Conservation (phyloP, 306 rosid species). For the Cucumis hystrix region DNA sequence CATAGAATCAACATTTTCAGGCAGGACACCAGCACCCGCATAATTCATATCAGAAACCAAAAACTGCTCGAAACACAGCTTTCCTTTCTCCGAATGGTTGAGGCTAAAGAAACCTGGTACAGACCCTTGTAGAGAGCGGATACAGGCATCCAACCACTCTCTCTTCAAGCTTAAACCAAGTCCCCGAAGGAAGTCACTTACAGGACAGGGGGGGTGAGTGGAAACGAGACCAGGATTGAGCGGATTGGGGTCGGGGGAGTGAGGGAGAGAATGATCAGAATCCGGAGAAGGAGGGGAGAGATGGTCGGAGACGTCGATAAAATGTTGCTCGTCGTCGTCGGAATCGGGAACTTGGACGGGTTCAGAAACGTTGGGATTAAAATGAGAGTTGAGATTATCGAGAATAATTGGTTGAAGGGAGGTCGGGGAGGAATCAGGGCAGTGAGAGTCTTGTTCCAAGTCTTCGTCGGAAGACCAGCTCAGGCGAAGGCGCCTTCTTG, state of each 20-base stretch:
- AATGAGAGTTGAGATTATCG: slow-evolving; percentile 10
- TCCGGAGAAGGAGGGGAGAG: slow-evolving; percentile 25
- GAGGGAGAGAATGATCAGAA: not conserved
- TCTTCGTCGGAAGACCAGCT: slow-evolving; percentile 31
- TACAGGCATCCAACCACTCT: slow-evolving; percentile 49
- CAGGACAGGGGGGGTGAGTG: slow-evolving; percentile 24
- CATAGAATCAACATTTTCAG: slow-evolving; percentile 51
- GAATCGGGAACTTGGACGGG: slow-evolving; percentile 55
- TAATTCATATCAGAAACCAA: slow-evolving; percentile 54
- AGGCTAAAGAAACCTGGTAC: slow-evolving; percentile 27
- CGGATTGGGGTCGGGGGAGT: slow-evolving; percentile 2
- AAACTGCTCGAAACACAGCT: slow-evolving; percentile 64
- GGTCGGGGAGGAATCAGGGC: not conserved
- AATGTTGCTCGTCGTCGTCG: slow-evolving; percentile 29
- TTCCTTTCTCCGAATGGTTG: slow-evolving; percentile 39
- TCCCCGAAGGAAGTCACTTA: slow-evolving; percentile 35
- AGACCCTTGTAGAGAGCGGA: slow-evolving; percentile 28
- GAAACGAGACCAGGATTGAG: not conserved
- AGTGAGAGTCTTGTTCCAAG: not conserved
- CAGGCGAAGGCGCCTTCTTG: slow-evolving; percentile 49
- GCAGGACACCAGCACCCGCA: slow-evolving; percentile 55
- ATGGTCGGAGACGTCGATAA: slow-evolving; percentile 51
- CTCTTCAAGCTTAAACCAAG: slow-evolving; percentile 43
- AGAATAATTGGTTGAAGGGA: slow-evolving; percentile 8
- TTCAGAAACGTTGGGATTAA: slow-evolving; percentile 12